Conservation (phyloP, 2,329 filamentous ascomycete species). For the Aspergillus quadricinctus region DNA sequence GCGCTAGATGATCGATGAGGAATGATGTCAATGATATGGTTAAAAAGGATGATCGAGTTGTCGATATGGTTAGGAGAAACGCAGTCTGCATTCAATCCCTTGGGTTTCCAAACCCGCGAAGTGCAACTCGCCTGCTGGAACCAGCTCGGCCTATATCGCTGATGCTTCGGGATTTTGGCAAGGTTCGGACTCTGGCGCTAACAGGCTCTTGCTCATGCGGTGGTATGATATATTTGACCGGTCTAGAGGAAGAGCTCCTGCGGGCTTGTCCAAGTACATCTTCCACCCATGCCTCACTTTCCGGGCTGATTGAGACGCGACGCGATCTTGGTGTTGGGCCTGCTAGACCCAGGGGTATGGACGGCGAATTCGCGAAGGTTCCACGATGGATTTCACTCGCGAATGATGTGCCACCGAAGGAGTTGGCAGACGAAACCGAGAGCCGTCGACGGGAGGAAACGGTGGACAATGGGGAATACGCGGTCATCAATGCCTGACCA, state of each 20-base stretch:
- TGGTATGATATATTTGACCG: constrained; percentile 19
- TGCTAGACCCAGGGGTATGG: constrained; percentile 42
- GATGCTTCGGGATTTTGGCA: constrained; percentile 35
- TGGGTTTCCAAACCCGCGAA: constrained; percentile 32
- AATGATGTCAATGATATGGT: background rate
- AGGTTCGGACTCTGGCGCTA: constrained; percentile 9
- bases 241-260: constrained; percentile 32
- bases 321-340: constrained; percentile 40
- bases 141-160: constrained; percentile 36
- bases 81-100: constrained; percentile 3
- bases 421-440: constrained; percentile 37
- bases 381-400: constrained; percentile 23
- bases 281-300: constrained; percentile 47
- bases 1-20: background rate
- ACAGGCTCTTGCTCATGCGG: constrained; percentile 14
- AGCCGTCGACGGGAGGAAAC: constrained; percentile 28
- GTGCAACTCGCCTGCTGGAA: constrained; percentile 35
- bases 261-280: constrained; percentile 43
- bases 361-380: constrained; percentile 22
- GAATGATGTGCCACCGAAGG: constrained; percentile 26
- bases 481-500: constrained; percentile 23
- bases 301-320: constrained; percentile 39
- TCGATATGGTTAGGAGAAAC: background rate
- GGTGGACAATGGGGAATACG: constrained; percentile 26
- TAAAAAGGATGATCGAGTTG: background rate